Conservation (phyloP, 805 yeast genomes). For the Ogataea minuta region DNA sequence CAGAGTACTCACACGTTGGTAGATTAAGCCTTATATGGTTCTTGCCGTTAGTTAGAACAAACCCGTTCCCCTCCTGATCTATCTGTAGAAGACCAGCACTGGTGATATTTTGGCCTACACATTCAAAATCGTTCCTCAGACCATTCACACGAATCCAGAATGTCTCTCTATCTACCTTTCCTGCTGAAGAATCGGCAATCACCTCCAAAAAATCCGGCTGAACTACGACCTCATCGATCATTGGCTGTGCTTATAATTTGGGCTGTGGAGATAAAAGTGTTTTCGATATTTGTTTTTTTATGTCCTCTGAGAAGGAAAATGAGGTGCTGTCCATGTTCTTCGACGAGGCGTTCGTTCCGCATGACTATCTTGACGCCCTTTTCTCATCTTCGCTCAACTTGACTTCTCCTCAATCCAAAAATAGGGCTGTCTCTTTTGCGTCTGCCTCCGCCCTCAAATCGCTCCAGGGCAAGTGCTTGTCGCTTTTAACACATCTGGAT, state of each 20-base stretch:
- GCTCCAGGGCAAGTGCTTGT: conserved; percentile 47
- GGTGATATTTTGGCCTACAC: not conserved
- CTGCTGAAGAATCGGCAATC: conserved; percentile 13
- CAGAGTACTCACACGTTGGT: not conserved
- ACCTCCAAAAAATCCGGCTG: conserved; percentile 23
- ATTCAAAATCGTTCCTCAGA: conserved; percentile 4
- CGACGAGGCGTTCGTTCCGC: conserved; percentile 63
- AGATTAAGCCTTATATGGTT: not conserved
- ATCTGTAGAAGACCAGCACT: conserved; percentile 2
- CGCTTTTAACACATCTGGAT: conserved; percentile 58
- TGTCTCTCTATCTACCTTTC: conserved; percentile 11
- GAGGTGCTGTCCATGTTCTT: conserved; percentile 64
- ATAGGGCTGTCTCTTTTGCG: conserved; percentile 33
- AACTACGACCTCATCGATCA: conserved; percentile 10
- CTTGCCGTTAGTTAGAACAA: not conserved
- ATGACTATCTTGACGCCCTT: conserved; percentile 62
- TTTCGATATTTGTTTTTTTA: not conserved
- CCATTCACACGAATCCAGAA: conserved; percentile 19
- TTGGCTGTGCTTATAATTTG: not conserved
- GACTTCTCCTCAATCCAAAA: conserved; percentile 13
- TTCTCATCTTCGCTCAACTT: conserved; percentile 40
- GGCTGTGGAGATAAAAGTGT: conserved; percentile 7
- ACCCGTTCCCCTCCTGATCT: not conserved
- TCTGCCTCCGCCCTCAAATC: conserved; percentile 33
- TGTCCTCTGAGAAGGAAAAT: conserved; percentile 23